A percentile compares a stretch with the other conserved stretches of the same genome.
Conservation (phyloP, 495 filamentous ascomycete genomes). For the Penicillium diatomitis region DNA sequence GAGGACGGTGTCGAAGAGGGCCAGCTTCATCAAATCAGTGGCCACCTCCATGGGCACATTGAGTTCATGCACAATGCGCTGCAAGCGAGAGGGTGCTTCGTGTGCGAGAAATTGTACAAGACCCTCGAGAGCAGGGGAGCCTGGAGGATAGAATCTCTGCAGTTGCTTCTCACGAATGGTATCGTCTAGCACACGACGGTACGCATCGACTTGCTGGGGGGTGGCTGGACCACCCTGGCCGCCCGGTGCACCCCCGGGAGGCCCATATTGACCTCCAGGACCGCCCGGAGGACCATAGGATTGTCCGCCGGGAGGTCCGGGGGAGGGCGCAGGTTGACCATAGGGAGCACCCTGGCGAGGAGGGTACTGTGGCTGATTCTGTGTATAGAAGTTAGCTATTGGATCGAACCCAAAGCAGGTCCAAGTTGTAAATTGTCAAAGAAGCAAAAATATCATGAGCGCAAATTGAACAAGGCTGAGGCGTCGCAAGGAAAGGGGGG, state of each 20-base stretch:
- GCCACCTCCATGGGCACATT: constrained; percentile 52
- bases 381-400: constrained; percentile 11
- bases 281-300: constrained; percentile 20
- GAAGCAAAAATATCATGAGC: not conserved
- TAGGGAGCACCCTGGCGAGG: constrained; percentile 25
- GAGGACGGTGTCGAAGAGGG: constrained; percentile 57
- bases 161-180: constrained; percentile 52
- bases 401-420: not conserved
- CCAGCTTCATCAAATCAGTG: constrained; percentile 58
- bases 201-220: constrained; percentile 40
- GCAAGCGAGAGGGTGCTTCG: constrained; percentile 40
- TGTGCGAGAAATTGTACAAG: constrained; percentile 28
- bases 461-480: constrained; percentile 8
- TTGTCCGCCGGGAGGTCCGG: constrained; percentile 19
- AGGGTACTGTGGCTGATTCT: constrained; percentile 19
- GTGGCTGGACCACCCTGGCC: constrained; percentile 26
- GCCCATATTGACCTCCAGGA: constrained; percentile 19
- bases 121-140: constrained; percentile 21
- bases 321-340: constrained; percentile 22
- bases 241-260: constrained; percentile 15
- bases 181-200: constrained; percentile 42
- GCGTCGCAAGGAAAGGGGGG: constrained; percentile 4
- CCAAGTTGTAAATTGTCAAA: not conserved
- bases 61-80: constrained; percentile 46
- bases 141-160: constrained; percentile 45